Conservation (phyloP, 2,329 filamentous ascomycete species). For the Sporothrix luriei region DNA sequence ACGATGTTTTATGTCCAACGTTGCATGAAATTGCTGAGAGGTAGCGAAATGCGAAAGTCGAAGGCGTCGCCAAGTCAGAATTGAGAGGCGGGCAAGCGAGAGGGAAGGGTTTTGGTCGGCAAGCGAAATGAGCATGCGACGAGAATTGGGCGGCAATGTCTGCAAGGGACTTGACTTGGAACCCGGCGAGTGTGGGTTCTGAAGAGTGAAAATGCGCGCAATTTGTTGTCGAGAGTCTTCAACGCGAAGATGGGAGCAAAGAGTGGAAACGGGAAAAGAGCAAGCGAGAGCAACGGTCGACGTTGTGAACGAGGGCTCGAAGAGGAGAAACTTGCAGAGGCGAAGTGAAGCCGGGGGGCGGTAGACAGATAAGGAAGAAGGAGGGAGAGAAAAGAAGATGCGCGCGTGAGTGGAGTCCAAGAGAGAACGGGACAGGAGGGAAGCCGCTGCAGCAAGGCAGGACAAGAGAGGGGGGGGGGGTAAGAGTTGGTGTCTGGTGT, state of each 20-base stretch:
- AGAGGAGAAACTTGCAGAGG: neutral
- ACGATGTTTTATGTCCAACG: neutral
- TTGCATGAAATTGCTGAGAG: neutral
- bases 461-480: constrained; percentile 14
- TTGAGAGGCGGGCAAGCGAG: neutral
- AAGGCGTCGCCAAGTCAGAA: neutral
- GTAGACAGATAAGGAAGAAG: constrained; percentile 23
- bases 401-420: constrained; percentile 29
- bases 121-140: constrained; percentile 17
- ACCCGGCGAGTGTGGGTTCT: neutral
- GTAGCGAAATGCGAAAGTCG: neutral
- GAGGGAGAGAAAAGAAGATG: constrained; percentile 24
- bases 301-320: constrained; percentile 9
- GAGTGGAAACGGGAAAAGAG: neutral
- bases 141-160: constrained; percentile 13
- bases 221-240: neutral
- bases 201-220: neutral
- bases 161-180: neutral
- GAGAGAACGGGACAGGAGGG: constrained; percentile 21
- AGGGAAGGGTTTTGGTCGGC: neutral
- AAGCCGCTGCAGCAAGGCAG: constrained; percentile 17
- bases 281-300: constrained; percentile 22
- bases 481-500: constrained; percentile 12
- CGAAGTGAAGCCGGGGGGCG: constrained; percentile 14
- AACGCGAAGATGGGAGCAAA: neutral